Evolutionary conservation across 2,329 filamentous ascomycete species (phyloP).

Genomic region (Zasmidium citrigriseum): DNA sequence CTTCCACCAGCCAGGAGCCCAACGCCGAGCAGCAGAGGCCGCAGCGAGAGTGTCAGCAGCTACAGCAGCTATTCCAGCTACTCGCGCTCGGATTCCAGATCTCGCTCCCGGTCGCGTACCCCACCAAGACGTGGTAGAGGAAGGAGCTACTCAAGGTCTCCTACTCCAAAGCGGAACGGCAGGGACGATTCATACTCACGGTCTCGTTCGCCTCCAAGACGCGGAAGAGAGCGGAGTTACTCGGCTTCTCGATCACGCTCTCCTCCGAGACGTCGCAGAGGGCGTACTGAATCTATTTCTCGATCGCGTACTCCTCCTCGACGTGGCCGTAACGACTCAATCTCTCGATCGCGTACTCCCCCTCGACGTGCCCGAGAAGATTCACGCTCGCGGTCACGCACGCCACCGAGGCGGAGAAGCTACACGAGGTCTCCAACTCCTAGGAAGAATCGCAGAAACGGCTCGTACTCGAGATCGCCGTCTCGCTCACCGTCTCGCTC

Average conservation of each 20-base stretch:
- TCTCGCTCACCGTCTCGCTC: slow-evolving; percentile 27
- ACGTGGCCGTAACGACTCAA: too few relatives aligned
- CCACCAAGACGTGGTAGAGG: slow-evolving; percentile 22
- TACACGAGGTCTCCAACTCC: slow-evolving; percentile 23
- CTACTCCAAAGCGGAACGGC: slow-evolving; percentile 14
- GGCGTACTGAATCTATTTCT: too few relatives aligned
- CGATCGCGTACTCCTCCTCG: too few relatives aligned
- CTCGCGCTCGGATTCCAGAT: slow-evolving; percentile 50
- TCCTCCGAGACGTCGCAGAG: slow-evolving; percentile 2
- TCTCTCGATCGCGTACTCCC: slow-evolving; percentile 20
- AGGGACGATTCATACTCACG: slow-evolving; percentile 13
- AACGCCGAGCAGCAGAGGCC: slow-evolving; percentile 57
- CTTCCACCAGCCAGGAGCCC: slow-evolving; percentile 52
- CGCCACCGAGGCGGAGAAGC: slow-evolving; percentile 21
- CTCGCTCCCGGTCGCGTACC: slow-evolving; percentile 47
- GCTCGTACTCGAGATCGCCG: slow-evolving; percentile 32
- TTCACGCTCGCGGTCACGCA: slow-evolving; percentile 17
- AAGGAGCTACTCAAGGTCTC: slow-evolving; percentile 21
- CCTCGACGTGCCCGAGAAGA: slow-evolving; percentile 8
- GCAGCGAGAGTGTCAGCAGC: slow-evolving; percentile 68
- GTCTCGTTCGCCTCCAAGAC: slow-evolving; percentile 10
- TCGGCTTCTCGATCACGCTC: too few relatives aligned
- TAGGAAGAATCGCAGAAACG: slow-evolving; percentile 9
- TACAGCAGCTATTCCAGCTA: slow-evolving; percentile 83
- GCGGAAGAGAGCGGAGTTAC: background rate